Conservation (phyloP, 768 basidiomycete species). For the Kondoa subrosea region DNA sequence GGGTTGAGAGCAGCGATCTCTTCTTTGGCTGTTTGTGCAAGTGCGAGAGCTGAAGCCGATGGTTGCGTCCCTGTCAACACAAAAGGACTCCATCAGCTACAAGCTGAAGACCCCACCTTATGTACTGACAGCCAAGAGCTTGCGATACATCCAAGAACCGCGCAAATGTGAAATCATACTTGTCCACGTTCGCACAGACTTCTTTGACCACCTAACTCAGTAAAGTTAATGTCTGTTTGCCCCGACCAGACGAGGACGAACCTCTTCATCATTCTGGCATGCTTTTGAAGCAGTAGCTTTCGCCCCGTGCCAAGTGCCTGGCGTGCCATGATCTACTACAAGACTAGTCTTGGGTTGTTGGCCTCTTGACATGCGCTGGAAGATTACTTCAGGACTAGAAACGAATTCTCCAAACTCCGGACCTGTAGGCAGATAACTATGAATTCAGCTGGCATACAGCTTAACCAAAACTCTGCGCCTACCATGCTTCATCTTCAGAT, state of each 20-base stretch:
- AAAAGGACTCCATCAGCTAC: neutral
- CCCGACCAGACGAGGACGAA: slow-evolving; percentile 34
- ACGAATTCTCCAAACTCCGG: slow-evolving; percentile 72
- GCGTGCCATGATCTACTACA: slow-evolving; percentile 73
- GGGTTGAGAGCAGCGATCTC: too few species aligned
- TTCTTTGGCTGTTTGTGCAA: slow-evolving; percentile 12
- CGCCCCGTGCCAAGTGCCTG: slow-evolving; percentile 61
- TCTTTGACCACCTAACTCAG: slow-evolving; percentile 40
- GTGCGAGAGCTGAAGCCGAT: slow-evolving; percentile 8
- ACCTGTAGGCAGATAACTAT: slow-evolving; percentile 31
- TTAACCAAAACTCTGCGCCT: slow-evolving; percentile 23
- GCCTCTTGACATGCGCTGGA: slow-evolving; percentile 57
- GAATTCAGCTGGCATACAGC: neutral
- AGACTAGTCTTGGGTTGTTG: slow-evolving; percentile 35
- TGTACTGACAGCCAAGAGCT: slow-evolving; percentile 49
- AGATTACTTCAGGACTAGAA: slow-evolving; percentile 68
- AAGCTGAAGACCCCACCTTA: neutral
- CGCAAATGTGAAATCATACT: slow-evolving; percentile 69
- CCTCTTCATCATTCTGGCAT: slow-evolving; percentile 61
- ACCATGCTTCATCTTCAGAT: slow-evolving; percentile 62
- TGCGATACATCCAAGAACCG: slow-evolving; percentile 70
- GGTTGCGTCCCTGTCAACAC: slow-evolving; percentile 24
- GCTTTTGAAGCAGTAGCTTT: slow-evolving; percentile 61
- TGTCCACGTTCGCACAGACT: slow-evolving; percentile 42
- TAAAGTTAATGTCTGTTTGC: neutral